These are phyloP conservation scores for Rhodotorula sp. DNA, from an alignment of 1,284 basidiomycete genomes.

Conservation along the genomic window DNA sequence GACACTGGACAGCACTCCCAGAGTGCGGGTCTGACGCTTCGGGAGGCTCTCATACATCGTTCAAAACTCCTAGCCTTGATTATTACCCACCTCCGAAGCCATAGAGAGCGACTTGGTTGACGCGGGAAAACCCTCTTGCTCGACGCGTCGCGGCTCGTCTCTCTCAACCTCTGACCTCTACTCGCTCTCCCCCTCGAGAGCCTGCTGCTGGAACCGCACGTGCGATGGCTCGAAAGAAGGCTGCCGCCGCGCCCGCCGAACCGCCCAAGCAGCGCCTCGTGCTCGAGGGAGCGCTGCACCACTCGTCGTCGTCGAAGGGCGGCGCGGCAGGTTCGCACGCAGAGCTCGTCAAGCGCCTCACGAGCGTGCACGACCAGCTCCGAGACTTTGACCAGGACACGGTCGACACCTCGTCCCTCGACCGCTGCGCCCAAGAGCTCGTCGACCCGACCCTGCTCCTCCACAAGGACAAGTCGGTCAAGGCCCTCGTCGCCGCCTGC, in stretches of 20 bases:
- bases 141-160: background rate
- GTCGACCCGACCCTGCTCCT: conserved; percentile 75
- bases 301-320: conserved; percentile 70
- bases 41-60: too few relatives aligned
- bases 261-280: background rate
- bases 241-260: background rate
- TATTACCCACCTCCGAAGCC: too few relatives aligned
- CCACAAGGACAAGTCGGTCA: conserved; percentile 87
- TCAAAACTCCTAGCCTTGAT: too few relatives aligned
- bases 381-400: conserved; percentile 81
- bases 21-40: too few relatives aligned
- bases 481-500: conserved; percentile 89
- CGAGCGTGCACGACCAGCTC: conserved; percentile 75
- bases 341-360: conserved; percentile 76
- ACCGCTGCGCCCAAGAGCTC: conserved; percentile 71
- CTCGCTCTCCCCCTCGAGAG: background rate
- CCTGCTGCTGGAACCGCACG: background rate
- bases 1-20: too few relatives aligned
- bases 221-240: background rate
- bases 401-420: conserved; percentile 71
- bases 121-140: background rate
- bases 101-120: too few relatives aligned
- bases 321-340: conserved; percentile 56
- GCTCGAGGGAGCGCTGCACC: conserved; percentile 52
- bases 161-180: background rate